Evolutionary conservation across 2,329 filamentous ascomycete genomes (phyloP), one percentile per base, ranked within the genome.

Genomic region (Spiromastix sp.): DNA sequence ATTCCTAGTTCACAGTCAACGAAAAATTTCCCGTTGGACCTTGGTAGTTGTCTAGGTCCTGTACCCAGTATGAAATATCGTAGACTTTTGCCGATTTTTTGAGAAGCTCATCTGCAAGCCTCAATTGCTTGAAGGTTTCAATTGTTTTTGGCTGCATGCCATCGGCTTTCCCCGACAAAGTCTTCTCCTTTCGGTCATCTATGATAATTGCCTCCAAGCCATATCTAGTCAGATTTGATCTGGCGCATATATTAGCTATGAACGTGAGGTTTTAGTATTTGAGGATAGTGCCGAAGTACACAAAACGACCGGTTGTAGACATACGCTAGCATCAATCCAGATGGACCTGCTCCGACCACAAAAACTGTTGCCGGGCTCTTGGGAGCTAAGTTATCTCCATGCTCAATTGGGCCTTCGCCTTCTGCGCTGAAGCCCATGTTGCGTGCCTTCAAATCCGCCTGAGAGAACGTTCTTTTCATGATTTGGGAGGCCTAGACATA

Each of bases 81-180:
- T 80, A 82, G 29, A 85, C 74, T 30, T 72, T 74, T 32, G 79
- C 79, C 19, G 77, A 80, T 47, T 77, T 71, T 42, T 73, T 72
- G 27, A 85, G 57, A 19, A 85, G 57, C 2, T 72, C 64, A 43
- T 84, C 79, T n/a, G 74, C 77, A n/a, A 85, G 60, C 21, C 79
- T 68, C 65, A 85, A 75, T 58, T 84, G 80, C 42, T 74, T 72
- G 47, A 85, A 72, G 0, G 81, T 85, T 61, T 85, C 81, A 48
- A 86, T 82, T 1, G 79, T 81, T 59, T 85, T 85, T 29, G 81
- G 81, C 49, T 85, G 81, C 34, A 85, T 63, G 26, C 81, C 81
- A 54, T 85, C 81, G 42, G 79, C 79, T 38, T 72, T 66, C 27
- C 80, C 80, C 6, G 77, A 78, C 4, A 73, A 66, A 1, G 81